Evolutionary conservation across 352 stramenopile genomes (phyloP), one percentile per base, ranked within the genome.

Genomic region (Plasmopara viticola): DNA sequence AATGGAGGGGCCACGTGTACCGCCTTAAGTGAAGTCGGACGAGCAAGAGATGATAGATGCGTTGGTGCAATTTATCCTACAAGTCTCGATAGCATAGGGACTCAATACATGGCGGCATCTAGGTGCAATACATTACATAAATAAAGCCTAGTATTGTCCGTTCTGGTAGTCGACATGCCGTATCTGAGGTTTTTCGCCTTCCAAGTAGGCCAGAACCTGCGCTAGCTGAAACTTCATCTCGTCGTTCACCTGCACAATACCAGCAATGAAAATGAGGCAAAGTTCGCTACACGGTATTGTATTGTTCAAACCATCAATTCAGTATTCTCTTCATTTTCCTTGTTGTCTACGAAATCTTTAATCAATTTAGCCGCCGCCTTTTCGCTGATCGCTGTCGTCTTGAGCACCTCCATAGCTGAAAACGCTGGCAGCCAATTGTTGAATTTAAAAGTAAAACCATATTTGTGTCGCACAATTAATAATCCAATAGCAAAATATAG

Each of bases 211-310:
- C 49, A 90, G 66, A 51, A 90, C 79, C 62, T 90, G 79, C 56
- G 64, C 48, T 49, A 90, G 68, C 56, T 90, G 79, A n/a, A 66
- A 72, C 63, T 84, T 85, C 30, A 90, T 74, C 48, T 87, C 79
- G 9, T 87, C 76, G 35, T 76, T 90, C 64, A 90, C 83, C 79
- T 90, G 29, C 15, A 20, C 20, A 64, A 43, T 12, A 53, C 25
- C 28, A 61, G 1, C 35, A 29, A 9, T 4, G 15, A 49, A 25
- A 35, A 33, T 55, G 34, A 50, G 40, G n/a, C 39, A 35, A 48
- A 40, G 38, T 10, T 18, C 9, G 55, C 14, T 38, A 13, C 41
- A 47, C 15, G 20, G 20, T 20, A 5, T 29, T 31, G 14, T 20
- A 45, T n/a, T 14, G 2, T 51, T 59, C 73, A 59, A 56, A 90